Evolutionary conservation across 2,329 filamentous ascomycete genomes (phyloP).

Genomic region (Monosporascus sp.): DNA sequence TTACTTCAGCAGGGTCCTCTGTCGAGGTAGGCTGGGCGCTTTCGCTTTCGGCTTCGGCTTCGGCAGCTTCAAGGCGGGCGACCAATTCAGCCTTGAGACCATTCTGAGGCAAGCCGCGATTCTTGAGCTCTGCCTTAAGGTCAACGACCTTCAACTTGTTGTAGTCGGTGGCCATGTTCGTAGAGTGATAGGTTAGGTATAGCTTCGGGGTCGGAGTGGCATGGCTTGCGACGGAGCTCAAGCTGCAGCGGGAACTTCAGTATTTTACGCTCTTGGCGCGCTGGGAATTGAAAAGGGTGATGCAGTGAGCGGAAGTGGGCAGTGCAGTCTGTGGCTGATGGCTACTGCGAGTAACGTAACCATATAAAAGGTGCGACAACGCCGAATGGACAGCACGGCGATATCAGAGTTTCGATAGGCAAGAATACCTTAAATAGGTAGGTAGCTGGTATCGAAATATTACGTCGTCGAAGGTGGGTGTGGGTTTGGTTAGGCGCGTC

Average conservation of each 20-base stretch:
- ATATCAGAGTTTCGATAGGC: no score
- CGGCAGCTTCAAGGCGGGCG: slow-evolving; percentile 48
- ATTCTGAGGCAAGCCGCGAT: slow-evolving; percentile 61
- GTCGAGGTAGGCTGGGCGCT: slow-evolving; percentile 5
- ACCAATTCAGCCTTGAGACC: slow-evolving; percentile 71
- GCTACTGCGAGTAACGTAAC: no score
- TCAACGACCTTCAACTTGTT: slow-evolving; percentile 66
- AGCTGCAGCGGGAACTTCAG: background rate
- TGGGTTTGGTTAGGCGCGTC: background rate
- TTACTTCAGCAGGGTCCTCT: background rate
- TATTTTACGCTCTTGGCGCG: no score
- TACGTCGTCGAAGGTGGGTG: background rate
- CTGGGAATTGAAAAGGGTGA: no score
- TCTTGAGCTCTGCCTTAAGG: slow-evolving; percentile 70
- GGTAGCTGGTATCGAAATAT: no score
- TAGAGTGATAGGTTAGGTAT: slow-evolving; percentile 1
- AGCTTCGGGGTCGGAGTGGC: slow-evolving; percentile 9
- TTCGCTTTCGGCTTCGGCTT: slow-evolving; percentile 5
- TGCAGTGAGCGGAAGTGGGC: no score
- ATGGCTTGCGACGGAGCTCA: slow-evolving; percentile 9
- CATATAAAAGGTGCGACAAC: no score
- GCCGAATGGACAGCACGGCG: no score
- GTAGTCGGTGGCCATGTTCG: slow-evolving; percentile 46
- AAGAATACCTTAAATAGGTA: no score
- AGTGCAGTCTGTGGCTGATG: no score